Percentiles rank a stretch among this genome's conserved stretches.
phyloP scores from a whole-genome alignment of 345 rosid species.

The Salix dunnii region DNA sequence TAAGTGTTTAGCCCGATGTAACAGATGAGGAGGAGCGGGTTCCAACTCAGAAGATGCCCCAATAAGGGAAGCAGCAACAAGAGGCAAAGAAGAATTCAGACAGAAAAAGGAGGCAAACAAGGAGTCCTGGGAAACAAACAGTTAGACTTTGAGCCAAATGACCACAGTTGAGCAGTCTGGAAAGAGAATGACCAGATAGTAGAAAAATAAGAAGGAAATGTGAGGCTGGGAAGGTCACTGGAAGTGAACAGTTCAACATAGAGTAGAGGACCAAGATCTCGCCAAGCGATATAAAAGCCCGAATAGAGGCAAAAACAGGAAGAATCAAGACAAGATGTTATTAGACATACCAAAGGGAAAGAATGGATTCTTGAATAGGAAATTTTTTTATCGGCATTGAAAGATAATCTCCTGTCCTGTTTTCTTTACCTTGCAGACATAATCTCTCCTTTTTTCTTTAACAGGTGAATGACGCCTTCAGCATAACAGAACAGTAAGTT shows the following conservation, averaged over 20 bases:
- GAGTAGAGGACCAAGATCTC: not conserved
- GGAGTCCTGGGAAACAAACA: not conserved
- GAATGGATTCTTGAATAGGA: conserved; percentile 30
- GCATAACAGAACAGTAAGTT: conserved; percentile 84
- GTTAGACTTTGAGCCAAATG: not conserved
- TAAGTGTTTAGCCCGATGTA: not conserved
- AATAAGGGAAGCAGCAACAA: not conserved
- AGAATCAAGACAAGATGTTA: conserved; percentile 6
- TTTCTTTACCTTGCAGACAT: conserved; percentile 92
- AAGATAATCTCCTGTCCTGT: conserved; percentile 49
- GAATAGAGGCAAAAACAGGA: conserved; percentile 11
- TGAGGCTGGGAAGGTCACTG: not conserved
- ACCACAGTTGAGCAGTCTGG: not conserved
- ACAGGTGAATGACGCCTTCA: conserved; percentile 96
- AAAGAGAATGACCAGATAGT: not conserved
- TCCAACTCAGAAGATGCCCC: not conserved
- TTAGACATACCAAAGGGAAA: conserved; percentile 16
- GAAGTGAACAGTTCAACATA: not conserved
- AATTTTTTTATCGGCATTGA: conserved; percentile 36
- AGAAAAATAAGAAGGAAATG: not conserved
- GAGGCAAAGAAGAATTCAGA: not conserved
- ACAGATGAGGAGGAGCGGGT: not conserved
- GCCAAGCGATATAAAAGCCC: conserved; percentile 8
- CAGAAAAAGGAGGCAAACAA: not conserved
- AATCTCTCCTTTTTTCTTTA: conserved; percentile 93